Conservation (phyloP, 2,329 filamentous ascomycete species). For the Microsporum ferrugineum region DNA sequence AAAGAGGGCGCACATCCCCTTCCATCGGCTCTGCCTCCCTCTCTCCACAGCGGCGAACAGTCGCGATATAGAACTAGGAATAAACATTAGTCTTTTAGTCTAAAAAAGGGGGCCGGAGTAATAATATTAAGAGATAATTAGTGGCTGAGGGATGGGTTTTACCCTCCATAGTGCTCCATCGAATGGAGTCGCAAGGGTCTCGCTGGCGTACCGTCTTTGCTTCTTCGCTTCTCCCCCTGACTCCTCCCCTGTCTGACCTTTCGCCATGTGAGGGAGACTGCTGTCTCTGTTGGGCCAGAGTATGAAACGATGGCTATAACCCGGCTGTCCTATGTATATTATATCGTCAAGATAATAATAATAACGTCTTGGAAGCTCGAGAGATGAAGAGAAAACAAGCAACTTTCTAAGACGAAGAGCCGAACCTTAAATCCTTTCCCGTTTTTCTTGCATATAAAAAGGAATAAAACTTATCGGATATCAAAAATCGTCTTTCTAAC, state of each 20-base stretch:
- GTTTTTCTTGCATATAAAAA: neutral
- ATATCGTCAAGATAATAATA: too few relatives aligned
- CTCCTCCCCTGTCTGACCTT: neutral
- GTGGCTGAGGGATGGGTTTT: neutral
- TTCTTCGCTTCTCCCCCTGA: neutral
- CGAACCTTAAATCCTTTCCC: neutral
- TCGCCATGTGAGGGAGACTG: neutral
- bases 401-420: neutral
- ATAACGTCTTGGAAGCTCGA: neutral
- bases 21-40: neutral
- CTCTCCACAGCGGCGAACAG: neutral
- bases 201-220: neutral
- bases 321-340: neutral
- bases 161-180: neutral
- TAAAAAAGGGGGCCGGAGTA: neutral
- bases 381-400: neutral
- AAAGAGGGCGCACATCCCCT: neutral
- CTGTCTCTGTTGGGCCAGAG: neutral
- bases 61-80: neutral
- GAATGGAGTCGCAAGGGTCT: neutral
- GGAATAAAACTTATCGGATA: neutral
- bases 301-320: neutral
- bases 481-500: too few relatives aligned
- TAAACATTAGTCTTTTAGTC: neutral
- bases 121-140: neutral